Conservation (phyloP, 768 basidiomycete genomes). For the Trametes coccinea region DNA sequence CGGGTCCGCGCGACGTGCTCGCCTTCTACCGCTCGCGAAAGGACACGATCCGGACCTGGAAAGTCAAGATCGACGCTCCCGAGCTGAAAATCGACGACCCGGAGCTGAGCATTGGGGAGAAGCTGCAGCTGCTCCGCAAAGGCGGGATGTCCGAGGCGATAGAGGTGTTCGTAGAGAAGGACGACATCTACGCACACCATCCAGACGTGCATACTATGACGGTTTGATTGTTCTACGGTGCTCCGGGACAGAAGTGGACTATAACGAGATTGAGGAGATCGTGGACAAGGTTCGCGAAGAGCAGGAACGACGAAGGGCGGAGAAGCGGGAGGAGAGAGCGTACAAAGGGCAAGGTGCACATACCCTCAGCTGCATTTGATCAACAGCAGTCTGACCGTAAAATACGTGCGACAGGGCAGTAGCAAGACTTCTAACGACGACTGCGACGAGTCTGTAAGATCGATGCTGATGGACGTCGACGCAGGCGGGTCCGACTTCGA, state of each 20-base stretch:
- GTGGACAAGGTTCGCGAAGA: slow-evolving; percentile 70
- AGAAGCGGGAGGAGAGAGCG: slow-evolving; percentile 41
- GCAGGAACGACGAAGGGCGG: slow-evolving; percentile 62
- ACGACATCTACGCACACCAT: slow-evolving; percentile 95
- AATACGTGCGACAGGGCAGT: slow-evolving; percentile 16
- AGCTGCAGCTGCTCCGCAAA: slow-evolving; percentile 88
- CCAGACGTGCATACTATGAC: slow-evolving; percentile 68
- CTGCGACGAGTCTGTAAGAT: slow-evolving; percentile 61
- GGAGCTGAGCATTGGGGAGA: slow-evolving; percentile 73
- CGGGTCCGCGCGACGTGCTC: slow-evolving; percentile 92
- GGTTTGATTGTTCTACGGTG: too few relatives aligned
- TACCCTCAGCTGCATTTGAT: not conserved
- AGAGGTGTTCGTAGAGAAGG: slow-evolving; percentile 95
- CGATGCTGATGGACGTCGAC: slow-evolving; percentile 82
- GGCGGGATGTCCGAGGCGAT: slow-evolving; percentile 93
- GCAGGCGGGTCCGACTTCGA: slow-evolving; percentile 58
- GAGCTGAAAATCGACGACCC: slow-evolving; percentile 82
- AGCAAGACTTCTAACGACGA: slow-evolving; percentile 51
- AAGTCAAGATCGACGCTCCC: slow-evolving; percentile 73
- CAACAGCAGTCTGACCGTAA: not conserved
- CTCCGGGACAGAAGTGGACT: slow-evolving; percentile 66
- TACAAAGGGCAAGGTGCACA: slow-evolving; percentile 47
- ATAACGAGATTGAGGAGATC: slow-evolving; percentile 72
- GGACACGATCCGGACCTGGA: slow-evolving; percentile 45
- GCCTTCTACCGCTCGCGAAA: slow-evolving; percentile 87